Evolutionary conservation across 768 basidiomycete genomes (phyloP).

Genomic region (Trametes sanguinea): DNA sequence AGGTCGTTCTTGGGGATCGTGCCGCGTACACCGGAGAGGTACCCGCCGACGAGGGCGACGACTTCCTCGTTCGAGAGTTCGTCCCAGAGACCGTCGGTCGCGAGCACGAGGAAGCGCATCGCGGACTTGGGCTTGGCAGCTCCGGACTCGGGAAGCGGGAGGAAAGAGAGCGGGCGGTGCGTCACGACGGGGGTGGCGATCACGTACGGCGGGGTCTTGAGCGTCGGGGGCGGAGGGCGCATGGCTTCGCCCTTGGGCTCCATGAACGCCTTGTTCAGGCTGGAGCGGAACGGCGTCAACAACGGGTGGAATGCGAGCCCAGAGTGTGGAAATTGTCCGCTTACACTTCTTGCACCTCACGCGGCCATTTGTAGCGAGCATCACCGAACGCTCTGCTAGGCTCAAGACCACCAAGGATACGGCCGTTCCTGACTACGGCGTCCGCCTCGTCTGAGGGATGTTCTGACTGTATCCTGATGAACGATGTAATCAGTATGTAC

Average conservation of each 20-base stretch:
- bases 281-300: constrained; percentile 25
- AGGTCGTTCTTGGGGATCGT: constrained; percentile 60
- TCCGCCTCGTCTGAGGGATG: constrained; percentile 77
- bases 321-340: constrained; percentile 24
- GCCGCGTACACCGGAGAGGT: constrained; percentile 73
- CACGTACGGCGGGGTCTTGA: constrained; percentile 93
- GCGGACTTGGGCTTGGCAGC: constrained; percentile 36
- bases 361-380: constrained; percentile 86
- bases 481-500: background rate
- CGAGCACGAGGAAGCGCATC: constrained; percentile 81
- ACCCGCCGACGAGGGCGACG: constrained; percentile 82
- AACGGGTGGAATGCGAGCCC: background rate
- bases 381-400: constrained; percentile 88
- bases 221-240: constrained; percentile 57
- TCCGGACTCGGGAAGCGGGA: constrained; percentile 34
- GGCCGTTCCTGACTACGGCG: constrained; percentile 75
- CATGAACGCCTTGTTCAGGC: constrained; percentile 67
- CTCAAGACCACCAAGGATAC: constrained; percentile 86
- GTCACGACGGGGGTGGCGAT: constrained; percentile 82
- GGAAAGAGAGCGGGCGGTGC: constrained; percentile 67
- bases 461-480: constrained; percentile 69
- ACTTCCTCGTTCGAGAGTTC: constrained; percentile 74
- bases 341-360: constrained; percentile 70
- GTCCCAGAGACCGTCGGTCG: constrained; percentile 75
- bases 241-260: constrained; percentile 59